Conservation (phyloP, 2,329 filamentous ascomycete species). For the Ceratocystis huliohia region DNA sequence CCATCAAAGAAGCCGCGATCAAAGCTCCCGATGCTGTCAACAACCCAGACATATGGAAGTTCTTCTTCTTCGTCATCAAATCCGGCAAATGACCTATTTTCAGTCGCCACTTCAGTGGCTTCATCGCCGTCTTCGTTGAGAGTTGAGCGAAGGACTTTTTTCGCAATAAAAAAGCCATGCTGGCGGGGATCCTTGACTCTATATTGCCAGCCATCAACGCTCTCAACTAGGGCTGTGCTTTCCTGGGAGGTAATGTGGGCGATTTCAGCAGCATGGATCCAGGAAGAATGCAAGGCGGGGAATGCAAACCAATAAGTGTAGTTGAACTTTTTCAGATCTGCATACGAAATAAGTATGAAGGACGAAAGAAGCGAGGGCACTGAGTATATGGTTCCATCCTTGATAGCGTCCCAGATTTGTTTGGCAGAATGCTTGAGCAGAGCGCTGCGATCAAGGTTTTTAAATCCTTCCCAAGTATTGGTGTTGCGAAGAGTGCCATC, state of each 20-base stretch:
- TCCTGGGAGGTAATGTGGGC: constrained; percentile 52
- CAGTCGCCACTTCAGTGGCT: constrained; percentile 32
- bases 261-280: constrained; percentile 51
- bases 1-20: constrained; percentile 79
- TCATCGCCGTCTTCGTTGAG: constrained; percentile 25
- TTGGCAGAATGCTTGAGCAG: constrained; percentile 21
- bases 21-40: constrained; percentile 63
- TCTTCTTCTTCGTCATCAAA: constrained; percentile 24
- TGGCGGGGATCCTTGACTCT: constrained; percentile 64
- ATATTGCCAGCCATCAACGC: constrained; percentile 78
- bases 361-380: constrained; percentile 82
- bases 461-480: constrained; percentile 91
- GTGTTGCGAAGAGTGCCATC: constrained; percentile 93
- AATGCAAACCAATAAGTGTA: constrained; percentile 99
- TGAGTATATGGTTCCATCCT: constrained; percentile 91
- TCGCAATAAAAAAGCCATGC: constrained; percentile 91
- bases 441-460: constrained; percentile 52
- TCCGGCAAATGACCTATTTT: constrained; percentile 37
- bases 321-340: constrained; percentile 92
- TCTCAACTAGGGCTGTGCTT: constrained; percentile 65
- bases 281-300: constrained; percentile 77
- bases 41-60: constrained; percentile 60
- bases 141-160: constrained; percentile 41
- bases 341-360: constrained; percentile 81
- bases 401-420: constrained; percentile 93